Percentiles rank a stretch among this genome's conserved stretches.
These are phyloP conservation scores for Schwanniomyces sp. DNA, from an alignment of 805 yeast genomes.

Conservation along the genomic window DNA sequence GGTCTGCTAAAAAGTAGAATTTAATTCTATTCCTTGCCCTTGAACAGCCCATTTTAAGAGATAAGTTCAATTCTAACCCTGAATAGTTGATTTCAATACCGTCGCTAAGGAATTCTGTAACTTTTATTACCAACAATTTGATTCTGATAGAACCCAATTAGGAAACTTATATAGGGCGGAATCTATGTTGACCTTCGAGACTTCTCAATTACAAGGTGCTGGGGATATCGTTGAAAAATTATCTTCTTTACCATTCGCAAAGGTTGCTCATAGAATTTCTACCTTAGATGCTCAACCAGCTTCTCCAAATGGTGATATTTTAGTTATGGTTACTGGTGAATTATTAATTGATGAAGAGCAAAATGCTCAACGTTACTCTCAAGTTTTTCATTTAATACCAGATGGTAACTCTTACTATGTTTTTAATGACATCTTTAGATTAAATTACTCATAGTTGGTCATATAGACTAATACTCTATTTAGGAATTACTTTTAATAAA, in stretches of 20 bases:
- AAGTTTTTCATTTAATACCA: conserved; percentile 94
- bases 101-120: conserved; percentile 79
- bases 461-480: not conserved
- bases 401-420: conserved; percentile 91
- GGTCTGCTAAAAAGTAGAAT: no score
- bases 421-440: conserved; percentile 94
- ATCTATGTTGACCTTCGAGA: conserved; percentile 97
- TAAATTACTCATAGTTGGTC: conserved; percentile 65
- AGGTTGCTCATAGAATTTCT: conserved; percentile 90
- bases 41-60: not conserved
- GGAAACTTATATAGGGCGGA: conserved; percentile 94
- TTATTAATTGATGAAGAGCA: conserved; percentile 90
- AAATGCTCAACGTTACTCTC: conserved; percentile 94
- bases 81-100: conserved; percentile 42
- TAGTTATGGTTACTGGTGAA: conserved; percentile 98
- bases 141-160: conserved; percentile 85
- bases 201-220: conserved; percentile 92
- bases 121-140: conserved; percentile 95
- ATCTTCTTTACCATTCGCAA: conserved; percentile 83
- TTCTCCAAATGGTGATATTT: conserved; percentile 85
- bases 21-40: no score
- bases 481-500: not conserved
- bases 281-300: conserved; percentile 99
- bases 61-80: not conserved
- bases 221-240: conserved; percentile 90